Evolutionary conservation across 1,139 yeast genomes (phyloP).

Genomic region (Schwanniomyces etchellsii): DNA sequence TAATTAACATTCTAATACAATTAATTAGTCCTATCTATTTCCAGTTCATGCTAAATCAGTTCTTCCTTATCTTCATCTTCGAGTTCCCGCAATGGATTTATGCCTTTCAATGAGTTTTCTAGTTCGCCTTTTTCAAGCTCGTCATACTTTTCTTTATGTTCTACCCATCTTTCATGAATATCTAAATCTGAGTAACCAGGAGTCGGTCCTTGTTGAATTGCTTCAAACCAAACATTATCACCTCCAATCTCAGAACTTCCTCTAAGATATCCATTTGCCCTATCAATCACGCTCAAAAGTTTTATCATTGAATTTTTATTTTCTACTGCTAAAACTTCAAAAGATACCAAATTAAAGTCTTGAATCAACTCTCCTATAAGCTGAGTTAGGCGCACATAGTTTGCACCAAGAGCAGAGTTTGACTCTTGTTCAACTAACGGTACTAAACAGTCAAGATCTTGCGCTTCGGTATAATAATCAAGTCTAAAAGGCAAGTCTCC

Average conservation of each 20-base stretch:
- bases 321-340: conserved; percentile 86
- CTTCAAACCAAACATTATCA: conserved; percentile 94
- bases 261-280: conserved; percentile 88
- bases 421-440: conserved; percentile 72
- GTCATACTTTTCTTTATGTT: conserved; percentile 73
- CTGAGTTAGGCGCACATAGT: conserved; percentile 66
- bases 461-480: conserved; percentile 89
- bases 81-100: no score
- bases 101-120: conserved; percentile 17
- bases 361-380: conserved; percentile 78
- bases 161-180: conserved; percentile 95
- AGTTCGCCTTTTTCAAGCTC: conserved; percentile 48
- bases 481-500: conserved; percentile 57
- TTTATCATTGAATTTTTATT: conserved; percentile 89
- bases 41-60: conserved; percentile 40
- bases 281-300: conserved; percentile 70
- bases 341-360: conserved; percentile 83
- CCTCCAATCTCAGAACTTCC: conserved; percentile 94
- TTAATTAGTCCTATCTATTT: no score
- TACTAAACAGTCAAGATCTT: conserved; percentile 63
- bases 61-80: conserved; percentile 19
- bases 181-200: conserved; percentile 51
- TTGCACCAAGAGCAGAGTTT: conserved; percentile 52
- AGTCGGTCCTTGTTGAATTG: conserved; percentile 71
- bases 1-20: neutral